A percentile compares a stretch with the other conserved stretches of the same genome.
Evolutionary conservation across 148 eudicot genomes (phyloP).

Genomic region (Spergularia bocconei): DNA sequence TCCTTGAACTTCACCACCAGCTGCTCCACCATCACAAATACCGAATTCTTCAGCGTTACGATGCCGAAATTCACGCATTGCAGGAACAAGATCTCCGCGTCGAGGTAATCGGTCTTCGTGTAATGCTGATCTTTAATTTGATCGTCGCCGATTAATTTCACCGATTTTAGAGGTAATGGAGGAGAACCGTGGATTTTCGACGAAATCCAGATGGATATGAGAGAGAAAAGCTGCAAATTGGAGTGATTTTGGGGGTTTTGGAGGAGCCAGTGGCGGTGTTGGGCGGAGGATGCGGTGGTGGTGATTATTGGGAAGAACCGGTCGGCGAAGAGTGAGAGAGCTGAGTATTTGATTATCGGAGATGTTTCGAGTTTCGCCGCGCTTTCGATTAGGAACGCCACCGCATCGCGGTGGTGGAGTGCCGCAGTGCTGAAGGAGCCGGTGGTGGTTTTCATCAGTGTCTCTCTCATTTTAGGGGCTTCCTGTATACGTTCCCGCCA

Average conservation of each 20-base stretch:
- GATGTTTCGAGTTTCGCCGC: slow-evolving; percentile 49
- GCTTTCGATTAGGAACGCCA: slow-evolving; percentile 51
- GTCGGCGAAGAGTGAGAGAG: slow-evolving; percentile 66
- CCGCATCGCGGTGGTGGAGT: slow-evolving; percentile 27
- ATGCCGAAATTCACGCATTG: slow-evolving; percentile 57
- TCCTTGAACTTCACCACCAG: slow-evolving; percentile 51
- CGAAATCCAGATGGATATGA: slow-evolving; percentile 77
- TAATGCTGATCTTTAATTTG: slow-evolving; percentile 66
- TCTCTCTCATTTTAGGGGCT: background rate
- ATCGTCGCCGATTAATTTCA: slow-evolving; percentile 57
- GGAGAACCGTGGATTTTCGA: slow-evolving; percentile 72
- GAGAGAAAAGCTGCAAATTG: slow-evolving; percentile 77
- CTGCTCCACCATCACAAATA: slow-evolving; percentile 55
- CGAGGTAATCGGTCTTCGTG: slow-evolving; percentile 56
- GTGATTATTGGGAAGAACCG: slow-evolving; percentile 64
- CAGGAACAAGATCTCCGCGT: slow-evolving; percentile 55
- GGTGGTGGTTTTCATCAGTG: background rate
- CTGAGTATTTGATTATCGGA: slow-evolving; percentile 70
- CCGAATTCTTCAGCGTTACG: slow-evolving; percentile 44
- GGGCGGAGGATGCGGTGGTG: slow-evolving; percentile 9
- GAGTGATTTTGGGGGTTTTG: slow-evolving; percentile 47
- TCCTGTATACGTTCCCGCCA: background rate
- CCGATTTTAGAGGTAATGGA: slow-evolving; percentile 44
- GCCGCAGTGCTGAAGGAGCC: background rate
- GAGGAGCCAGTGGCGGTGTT: slow-evolving; percentile 48